Evolutionary conservation across 176 grass and related monocot species (phyloP).

Genomic region (Chrysopogon serrulatus): DNA sequence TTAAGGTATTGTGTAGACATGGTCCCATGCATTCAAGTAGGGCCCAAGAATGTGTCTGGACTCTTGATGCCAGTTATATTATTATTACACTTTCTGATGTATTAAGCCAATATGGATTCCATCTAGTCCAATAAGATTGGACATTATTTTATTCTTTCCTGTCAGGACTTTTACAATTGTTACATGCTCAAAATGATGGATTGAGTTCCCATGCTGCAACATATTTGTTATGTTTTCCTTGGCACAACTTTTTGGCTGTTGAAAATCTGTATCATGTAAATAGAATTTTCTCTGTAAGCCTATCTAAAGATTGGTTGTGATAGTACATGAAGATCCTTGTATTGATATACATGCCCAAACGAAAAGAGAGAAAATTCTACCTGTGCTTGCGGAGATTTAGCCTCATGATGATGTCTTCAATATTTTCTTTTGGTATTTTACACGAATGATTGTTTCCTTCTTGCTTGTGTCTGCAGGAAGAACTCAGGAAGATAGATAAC

Average conservation of each 20-base stretch:
- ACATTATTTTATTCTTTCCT: neutral
- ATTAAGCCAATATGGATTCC: neutral
- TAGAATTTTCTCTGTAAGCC: neutral
- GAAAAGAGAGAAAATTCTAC: conserved; percentile 3
- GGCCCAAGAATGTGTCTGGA: neutral
- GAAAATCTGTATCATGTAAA: neutral
- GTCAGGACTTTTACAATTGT: neutral
- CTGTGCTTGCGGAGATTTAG: neutral
- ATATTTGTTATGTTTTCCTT: neutral
- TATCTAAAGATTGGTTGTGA: neutral
- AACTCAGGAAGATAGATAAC: conserved; percentile 78
- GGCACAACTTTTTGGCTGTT: neutral
- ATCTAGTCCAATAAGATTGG: neutral
- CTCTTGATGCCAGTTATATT: conserved; percentile 7
- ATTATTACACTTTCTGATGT: neutral
- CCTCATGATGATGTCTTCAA: neutral
- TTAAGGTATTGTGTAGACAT: neutral
- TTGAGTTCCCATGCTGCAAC: neutral
- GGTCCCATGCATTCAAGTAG: neutral
- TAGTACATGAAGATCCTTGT: neutral
- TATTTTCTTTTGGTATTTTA: conserved; percentile 11
- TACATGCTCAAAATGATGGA: neutral
- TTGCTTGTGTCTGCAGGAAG: conserved; percentile 61
- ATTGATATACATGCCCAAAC: neutral
- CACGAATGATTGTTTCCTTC: conserved; percentile 8